Evolutionary conservation across 495 filamentous ascomycete species (phyloP), one percentile per base, ranked within the genome.

Genomic region (Stereocaulon alpinum): DNA sequence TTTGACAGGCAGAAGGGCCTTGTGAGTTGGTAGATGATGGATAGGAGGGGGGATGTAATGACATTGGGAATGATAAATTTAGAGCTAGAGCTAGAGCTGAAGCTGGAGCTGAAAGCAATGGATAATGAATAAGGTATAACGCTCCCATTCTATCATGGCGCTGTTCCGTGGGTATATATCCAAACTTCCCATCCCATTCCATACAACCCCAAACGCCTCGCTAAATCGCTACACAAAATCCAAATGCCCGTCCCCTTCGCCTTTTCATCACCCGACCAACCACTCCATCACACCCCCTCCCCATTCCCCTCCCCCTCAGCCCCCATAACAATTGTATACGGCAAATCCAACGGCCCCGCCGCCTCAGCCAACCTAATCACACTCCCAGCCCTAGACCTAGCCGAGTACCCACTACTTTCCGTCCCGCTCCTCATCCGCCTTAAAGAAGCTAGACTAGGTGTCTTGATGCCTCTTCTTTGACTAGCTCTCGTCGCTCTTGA

Each of bases 1-100:
- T 98, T 96, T 74, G 90, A 98, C 77, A 76, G 93, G 45, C 77
- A 71, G 49, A 88, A 76, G 66, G 85, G 87, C 45, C 44, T 93
- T 68, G 82, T 87, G 67, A 97, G 93, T 74, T 98, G 93, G 93
- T 98, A 69, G 41, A 37, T 37, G 11, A 6, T 2, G 34, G 34
- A 9, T 37, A 6, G 11, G 11, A 37, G 11, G 34, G 11, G 6
- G 5, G 5, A 37, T 4, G 32, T 37, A 11, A 37, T 11, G 6
- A 7, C 1, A 11, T 37, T 37, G 32, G 11, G 5, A 24, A 24
- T 24, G 6, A 37, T 37, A 37, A 4, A 37, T 37, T 37, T 37
- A 37, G 34, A 37, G 34, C 34, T 37, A 37, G 7, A 37, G 7
- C 1, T 37, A 11, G 6, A 11, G 6, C 34, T 37, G 1, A 4